These are phyloP conservation scores for Fonsecaea nubica DNA, from an alignment of 2,329 filamentous ascomycete species.

Conservation along the genomic window DNA sequence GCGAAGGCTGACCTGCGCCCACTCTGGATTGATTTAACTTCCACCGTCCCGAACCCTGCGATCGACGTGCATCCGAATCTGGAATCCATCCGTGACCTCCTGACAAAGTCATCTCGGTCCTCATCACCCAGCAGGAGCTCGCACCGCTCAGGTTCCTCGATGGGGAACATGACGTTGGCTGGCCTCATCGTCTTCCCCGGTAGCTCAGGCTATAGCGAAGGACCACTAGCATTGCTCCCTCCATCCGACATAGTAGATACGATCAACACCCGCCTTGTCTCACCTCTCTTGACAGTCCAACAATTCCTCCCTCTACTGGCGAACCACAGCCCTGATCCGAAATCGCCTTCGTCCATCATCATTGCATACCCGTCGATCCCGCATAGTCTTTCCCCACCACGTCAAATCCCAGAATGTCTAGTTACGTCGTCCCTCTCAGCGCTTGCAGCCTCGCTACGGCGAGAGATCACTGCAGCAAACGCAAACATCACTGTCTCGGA, in stretches of 20 bases:
- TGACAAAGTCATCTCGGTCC: slow-evolving; percentile 31
- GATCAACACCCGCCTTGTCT: slow-evolving; percentile 88
- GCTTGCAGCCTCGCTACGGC: slow-evolving; percentile 79
- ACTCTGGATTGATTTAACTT: slow-evolving; percentile 80
- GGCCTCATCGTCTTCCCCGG: slow-evolving; percentile 84
- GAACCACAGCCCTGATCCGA: slow-evolving; percentile 61
- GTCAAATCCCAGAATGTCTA: slow-evolving; percentile 77
- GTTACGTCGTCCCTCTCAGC: slow-evolving; percentile 86
- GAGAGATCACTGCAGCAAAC: slow-evolving; percentile 75
- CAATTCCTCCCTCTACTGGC: slow-evolving; percentile 82
- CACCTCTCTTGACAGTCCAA: slow-evolving; percentile 87
- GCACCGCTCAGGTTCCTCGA: slow-evolving; percentile 24
- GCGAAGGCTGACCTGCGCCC: slow-evolving; percentile 82
- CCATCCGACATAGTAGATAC: slow-evolving; percentile 85
- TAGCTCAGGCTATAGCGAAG: slow-evolving; percentile 76
- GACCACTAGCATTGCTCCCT: slow-evolving; percentile 83
- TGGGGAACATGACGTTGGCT: slow-evolving; percentile 63
- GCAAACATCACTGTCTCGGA: slow-evolving; percentile 77
- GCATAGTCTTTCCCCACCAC: slow-evolving; percentile 52
- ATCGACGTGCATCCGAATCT: slow-evolving; percentile 41
- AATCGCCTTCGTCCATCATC: slow-evolving; percentile 47
- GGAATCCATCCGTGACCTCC: slow-evolving; percentile 39
- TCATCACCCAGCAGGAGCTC: slow-evolving; percentile 29
- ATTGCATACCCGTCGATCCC: slow-evolving; percentile 55
- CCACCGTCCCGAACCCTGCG: slow-evolving; percentile 49